Evolutionary conservation across 2,329 filamentous ascomycete species (phyloP), one percentile per base, ranked within the genome.

Genomic region (Verticillium tricorpus): DNA sequence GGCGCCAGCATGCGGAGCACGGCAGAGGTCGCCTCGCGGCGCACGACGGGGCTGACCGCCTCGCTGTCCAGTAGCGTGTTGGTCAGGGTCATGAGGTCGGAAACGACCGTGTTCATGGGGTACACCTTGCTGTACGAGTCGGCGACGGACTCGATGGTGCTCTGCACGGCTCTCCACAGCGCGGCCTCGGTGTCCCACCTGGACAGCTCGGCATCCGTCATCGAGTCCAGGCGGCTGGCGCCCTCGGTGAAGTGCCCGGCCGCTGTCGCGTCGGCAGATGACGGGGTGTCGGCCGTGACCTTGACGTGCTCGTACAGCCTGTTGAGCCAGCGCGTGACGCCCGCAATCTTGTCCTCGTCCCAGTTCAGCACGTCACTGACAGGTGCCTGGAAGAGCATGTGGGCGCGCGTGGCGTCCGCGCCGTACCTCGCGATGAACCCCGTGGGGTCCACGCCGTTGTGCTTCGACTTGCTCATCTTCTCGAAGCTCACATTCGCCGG

Each of bases 391-490:
- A 97, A 96, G 7, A 97, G 82, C 71, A 97, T 91, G 72, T 97
- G 93, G 4, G 92, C 92, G 61, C 93, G 82, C 2, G 91, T 93
- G 6, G 91, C 88, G 73, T 97, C 93, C 1, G 92, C 91, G 25
- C 93, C 93, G 68, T 95, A 89, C 67, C 85, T 86, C 8, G 81
- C 77, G 62, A 95, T 91, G 65, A 89, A 90, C 0, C 78, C 80
- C 0, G 85, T 87, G 0, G 93, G 93, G 70, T 96, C 92, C 7
- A 96, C 91, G 31, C 93, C 93, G 70, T 97, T 97, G 77, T 95
- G 83, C 74, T 97, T 97, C 69, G 91, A 96, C 77, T 97, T 97
- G 45, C 91, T 95, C 93, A 97, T 97, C 72, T 97, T 97, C 73
- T 96, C 92, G 68, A 85, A 96, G 1, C 85, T 88, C 19, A 92